Percentiles rank a stretch among this genome's conserved stretches.
These are phyloP conservation scores for Pachysandra terminalis DNA, from an alignment of 164 flowering plant species.

Conservation along the genomic window DNA sequence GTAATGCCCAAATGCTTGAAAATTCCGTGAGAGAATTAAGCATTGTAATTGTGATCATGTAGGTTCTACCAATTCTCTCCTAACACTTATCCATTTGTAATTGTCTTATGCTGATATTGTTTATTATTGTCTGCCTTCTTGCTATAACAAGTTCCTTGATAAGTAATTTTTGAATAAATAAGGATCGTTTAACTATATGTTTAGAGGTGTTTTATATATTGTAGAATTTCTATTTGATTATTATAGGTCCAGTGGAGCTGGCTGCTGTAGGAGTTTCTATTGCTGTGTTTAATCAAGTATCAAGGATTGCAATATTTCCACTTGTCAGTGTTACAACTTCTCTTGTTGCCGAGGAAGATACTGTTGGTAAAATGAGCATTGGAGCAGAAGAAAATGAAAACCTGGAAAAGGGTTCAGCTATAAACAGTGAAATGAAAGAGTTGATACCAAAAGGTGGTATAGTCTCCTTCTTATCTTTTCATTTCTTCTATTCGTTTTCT, in stretches of 20 bases:
- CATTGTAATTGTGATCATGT: too few relatives aligned
- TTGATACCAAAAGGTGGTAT: slow-evolving; percentile 31
- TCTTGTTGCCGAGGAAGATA: slow-evolving; percentile 62
- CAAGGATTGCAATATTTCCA: slow-evolving; percentile 60
- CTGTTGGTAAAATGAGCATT: slow-evolving; percentile 11
- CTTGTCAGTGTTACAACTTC: slow-evolving; percentile 63
- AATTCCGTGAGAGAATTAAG: too few relatives aligned
- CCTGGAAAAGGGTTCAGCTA: slow-evolving; percentile 17
- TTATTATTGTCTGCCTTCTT: not conserved
- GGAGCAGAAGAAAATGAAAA: slow-evolving; percentile 14
- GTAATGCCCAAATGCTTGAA: not conserved
- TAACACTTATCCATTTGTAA: too few relatives aligned
- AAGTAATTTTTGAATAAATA: not conserved
- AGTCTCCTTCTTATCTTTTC: not conserved
- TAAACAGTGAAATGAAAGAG: slow-evolving; percentile 31
- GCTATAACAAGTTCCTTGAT: not conserved
- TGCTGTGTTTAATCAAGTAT: slow-evolving; percentile 57
- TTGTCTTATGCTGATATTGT: not conserved
- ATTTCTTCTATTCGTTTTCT: not conserved
- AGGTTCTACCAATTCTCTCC: too few relatives aligned
- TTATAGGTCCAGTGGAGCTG: slow-evolving; percentile 65
- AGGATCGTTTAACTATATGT: not conserved
- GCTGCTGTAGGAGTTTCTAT: slow-evolving; percentile 66
- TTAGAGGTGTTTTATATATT: not conserved
- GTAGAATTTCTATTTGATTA: not conserved